Percentiles rank a stretch among this genome's conserved stretches.
Evolutionary conservation across 23 red algal species (phyloP).

Genomic region (Gracilaria gracilis): DNA sequence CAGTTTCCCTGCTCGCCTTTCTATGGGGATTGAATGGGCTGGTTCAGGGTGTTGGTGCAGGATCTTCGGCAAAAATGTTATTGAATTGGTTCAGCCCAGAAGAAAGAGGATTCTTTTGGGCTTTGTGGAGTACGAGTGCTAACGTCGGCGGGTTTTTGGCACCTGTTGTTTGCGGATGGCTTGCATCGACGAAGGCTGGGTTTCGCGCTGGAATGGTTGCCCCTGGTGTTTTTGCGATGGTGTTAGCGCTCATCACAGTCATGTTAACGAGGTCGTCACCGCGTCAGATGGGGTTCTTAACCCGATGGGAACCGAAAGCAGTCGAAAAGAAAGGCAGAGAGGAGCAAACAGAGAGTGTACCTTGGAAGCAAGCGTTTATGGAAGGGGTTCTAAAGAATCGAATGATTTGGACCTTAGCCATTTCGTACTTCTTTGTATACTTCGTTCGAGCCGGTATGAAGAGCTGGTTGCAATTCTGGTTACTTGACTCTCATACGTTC

Average conservation of each 20-base stretch:
- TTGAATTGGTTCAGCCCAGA: constrained; percentile 65
- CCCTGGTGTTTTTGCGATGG: constrained; percentile 56
- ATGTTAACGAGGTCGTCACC: constrained; percentile 51
- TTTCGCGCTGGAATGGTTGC: constrained; percentile 70
- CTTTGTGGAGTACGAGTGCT: constrained; percentile 77
- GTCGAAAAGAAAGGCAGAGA: not conserved
- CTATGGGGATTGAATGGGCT: constrained; percentile 79
- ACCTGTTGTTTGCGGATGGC: constrained; percentile 73
- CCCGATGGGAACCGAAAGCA: constrained; percentile 38
- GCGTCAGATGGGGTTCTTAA: constrained; percentile 33
- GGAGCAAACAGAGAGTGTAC: not conserved
- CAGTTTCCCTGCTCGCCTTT: constrained; percentile 57
- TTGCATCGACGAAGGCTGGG: constrained; percentile 44
- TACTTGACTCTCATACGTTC: constrained; percentile 59
- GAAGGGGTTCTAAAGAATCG: constrained; percentile 70
- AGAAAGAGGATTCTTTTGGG: constrained; percentile 84
- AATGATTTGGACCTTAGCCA: constrained; percentile 68
- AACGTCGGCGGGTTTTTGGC: constrained; percentile 87
- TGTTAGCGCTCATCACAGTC: constrained; percentile 22
- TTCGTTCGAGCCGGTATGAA: constrained; percentile 74
- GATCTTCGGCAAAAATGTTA: constrained; percentile 79
- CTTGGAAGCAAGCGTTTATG: constrained; percentile 51
- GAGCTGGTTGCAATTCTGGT: constrained; percentile 78
- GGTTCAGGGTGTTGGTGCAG: constrained; percentile 87
- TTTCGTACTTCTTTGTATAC: constrained; percentile 87